Conservation (phyloP, 2,329 filamentous ascomycete genomes). For the Ophiostoma novo-ulmi region DNA sequence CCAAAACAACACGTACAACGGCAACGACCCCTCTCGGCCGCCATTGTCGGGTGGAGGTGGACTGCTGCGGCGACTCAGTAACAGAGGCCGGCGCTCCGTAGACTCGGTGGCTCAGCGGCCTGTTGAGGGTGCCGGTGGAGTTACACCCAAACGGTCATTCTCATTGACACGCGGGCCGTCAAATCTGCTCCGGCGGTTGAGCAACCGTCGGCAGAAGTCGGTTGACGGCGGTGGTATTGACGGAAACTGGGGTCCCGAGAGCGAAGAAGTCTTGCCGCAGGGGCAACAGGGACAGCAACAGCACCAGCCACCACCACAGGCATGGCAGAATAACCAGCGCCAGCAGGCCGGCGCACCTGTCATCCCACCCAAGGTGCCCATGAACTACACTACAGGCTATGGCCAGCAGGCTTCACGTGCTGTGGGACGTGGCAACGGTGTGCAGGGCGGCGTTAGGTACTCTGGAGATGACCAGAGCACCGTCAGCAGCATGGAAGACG, state of each 20-base stretch:
- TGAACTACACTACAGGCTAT: slow-evolving; percentile 4
- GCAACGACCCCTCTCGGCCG: slow-evolving; percentile 44
- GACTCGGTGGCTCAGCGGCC: slow-evolving; percentile 36
- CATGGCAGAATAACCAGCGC: slow-evolving; percentile 1
- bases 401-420: background rate
- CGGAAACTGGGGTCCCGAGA: slow-evolving; percentile 46
- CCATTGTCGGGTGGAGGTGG: slow-evolving; percentile 43
- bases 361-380: slow-evolving; percentile 16
- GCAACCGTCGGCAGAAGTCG: slow-evolving; percentile 39
- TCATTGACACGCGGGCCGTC: slow-evolving; percentile 47
- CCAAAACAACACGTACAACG: slow-evolving; percentile 27
- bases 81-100: slow-evolving; percentile 34
- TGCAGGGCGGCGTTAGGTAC: background rate
- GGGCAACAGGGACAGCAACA: slow-evolving; percentile 16
- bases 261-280: slow-evolving; percentile 35
- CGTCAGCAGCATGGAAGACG: slow-evolving; percentile 27
- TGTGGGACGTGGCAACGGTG: background rate
- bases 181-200: slow-evolving; percentile 34
- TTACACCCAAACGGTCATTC: slow-evolving; percentile 37
- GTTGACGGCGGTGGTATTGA: slow-evolving; percentile 52
- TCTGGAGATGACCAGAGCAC: slow-evolving; percentile 31
- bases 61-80: slow-evolving; percentile 42
- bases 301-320: background rate
- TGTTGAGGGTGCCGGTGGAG: background rate
- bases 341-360: slow-evolving; percentile 13